Base-by-base conservation (phyloP, 371 early-diverging fungal species). In the Globomyces sp. region DNA sequence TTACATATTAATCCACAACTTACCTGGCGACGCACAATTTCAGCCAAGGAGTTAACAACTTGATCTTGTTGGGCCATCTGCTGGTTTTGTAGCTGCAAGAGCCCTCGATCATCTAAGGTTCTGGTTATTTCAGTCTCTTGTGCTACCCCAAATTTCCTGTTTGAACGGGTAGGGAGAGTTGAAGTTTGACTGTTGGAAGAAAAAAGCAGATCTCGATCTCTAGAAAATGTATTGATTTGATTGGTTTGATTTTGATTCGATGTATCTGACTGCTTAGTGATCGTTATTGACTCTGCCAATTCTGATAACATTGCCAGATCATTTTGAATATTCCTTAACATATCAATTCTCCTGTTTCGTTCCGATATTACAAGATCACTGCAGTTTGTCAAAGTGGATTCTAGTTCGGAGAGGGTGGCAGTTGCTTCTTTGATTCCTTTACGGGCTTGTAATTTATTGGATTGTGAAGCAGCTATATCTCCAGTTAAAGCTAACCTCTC, bases 61-160 rank as follows among this genome's bases (percentile, higher is more conserved):
- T 76, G 68, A 66, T 95, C 94, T 65, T 96, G 96, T 40, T 88
- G 84, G 41, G 80, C 69, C 90, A 96, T 91, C 55, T 86, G 77
- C 46, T 84, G 76, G 34, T 81, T 73, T 71, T 96, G 96, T 57
- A 91, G 80, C 24, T 85, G 66, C 34, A 95, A 52, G 24, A 96
- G 65, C 2, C 86, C 89, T 34, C 80, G 77, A 68, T 89, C 92
- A 65, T 90, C 62, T 47, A 90, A 75, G 5, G 85, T 85, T 4
- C 87, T 80, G 0, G 93, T 93, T 66, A 79, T 74, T 48, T 88
- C 85, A 4, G 92, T 92, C 68, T 93, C 93, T 49, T 83, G 74
- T 69, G 73, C 49, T 9, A 66, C 60, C 34, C 77, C 77, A 67
- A 77, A 77, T 36, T 63, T 65, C 9, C 77, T 74, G 1, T 68